These are phyloP conservation scores for Adansonia gregorii DNA, from an alignment of 441 rosid genomes.

Conservation along the genomic window DNA sequence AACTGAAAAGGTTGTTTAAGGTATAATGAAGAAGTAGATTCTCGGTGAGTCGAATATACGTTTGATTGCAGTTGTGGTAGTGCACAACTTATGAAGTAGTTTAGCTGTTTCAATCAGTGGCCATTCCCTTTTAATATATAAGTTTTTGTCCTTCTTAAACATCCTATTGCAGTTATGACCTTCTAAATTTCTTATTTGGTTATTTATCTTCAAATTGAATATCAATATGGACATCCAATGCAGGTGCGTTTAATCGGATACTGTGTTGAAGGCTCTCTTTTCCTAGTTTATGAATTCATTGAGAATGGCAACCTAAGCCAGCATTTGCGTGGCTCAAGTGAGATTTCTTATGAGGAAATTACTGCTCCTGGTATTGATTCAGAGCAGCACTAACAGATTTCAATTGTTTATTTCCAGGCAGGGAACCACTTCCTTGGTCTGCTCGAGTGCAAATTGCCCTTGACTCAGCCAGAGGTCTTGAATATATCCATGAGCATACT, in stretches of 20 bases:
- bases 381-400: slow-evolving; percentile 10
- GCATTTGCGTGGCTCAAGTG: slow-evolving; percentile 86
- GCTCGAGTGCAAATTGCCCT: slow-evolving; percentile 91
- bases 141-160: background rate
- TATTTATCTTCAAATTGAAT: background rate
- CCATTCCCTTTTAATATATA: background rate
- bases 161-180: background rate
- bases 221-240: slow-evolving; percentile 15
- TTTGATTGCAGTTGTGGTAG: background rate
- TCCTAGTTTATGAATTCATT: slow-evolving; percentile 81
- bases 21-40: background rate
- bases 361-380: slow-evolving; percentile 17
- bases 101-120: background rate
- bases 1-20: background rate
- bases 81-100: background rate
- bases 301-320: slow-evolving; percentile 93
- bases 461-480: slow-evolving; percentile 99
- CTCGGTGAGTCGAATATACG: background rate
- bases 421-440: slow-evolving; percentile 80
- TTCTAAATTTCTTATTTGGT: background rate
- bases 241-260: slow-evolving; percentile 93
- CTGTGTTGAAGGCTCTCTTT: slow-evolving; percentile 95
- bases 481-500: slow-evolving; percentile 95
- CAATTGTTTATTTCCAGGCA: slow-evolving; percentile 50
- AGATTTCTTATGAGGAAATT: slow-evolving; percentile 27